Base-by-base conservation (phyloP, 2,329 filamentous ascomycete genomes). In the Phyllosticta capitalensis region DNA sequence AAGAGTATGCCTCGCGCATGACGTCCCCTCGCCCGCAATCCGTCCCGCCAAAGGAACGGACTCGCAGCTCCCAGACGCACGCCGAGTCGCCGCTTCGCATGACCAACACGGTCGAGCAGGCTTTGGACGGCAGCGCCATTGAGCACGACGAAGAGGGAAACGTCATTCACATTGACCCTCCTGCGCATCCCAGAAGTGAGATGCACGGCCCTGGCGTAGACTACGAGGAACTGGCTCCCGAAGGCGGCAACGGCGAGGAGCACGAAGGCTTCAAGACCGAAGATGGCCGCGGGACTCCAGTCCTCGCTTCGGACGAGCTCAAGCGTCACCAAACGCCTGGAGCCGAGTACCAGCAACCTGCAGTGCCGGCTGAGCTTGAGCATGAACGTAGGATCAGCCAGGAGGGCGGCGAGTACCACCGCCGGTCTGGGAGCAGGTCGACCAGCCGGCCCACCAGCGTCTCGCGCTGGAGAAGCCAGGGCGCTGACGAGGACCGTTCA, bases 251-350 rank as follows among this genome's bases (percentile, higher is more conserved):
- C 63, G 73, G 74, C 9, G 70, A 72, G 38, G 71, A 74, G 45
- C 73, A 77, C 60, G 79, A 78, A 12, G 76, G 75, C 5, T 81
- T 80, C 60, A 76, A 80, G 50, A 81, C 82, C 19, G 83, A 87
- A 30, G 78, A 81, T 58, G 81, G 81, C 19, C 86, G 88, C 68
- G 81, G 82, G 45, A 85, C 86, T 26, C 92, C 92, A 0, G 96
- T 99, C 64, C 78, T 99, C 55, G 94, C 94, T 7, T 81, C 89
- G 1, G 94, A 97, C 68, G 91, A 97, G 74, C 81, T 95, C 28
- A 81, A 84, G 61, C 92, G 92, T 72, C 83, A 88, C 58, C 55
- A 56, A 21, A 60, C 58, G 7, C 83, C 85, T 0, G 81, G 82
- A 33, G 80, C 81, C 14, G 87, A 86, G 59, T 84, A 83, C 65